These are phyloP conservation scores for Dictyostelium discoideum DNA, from an alignment of 78 protist genomes.

Conservation along the genomic window DNA sequence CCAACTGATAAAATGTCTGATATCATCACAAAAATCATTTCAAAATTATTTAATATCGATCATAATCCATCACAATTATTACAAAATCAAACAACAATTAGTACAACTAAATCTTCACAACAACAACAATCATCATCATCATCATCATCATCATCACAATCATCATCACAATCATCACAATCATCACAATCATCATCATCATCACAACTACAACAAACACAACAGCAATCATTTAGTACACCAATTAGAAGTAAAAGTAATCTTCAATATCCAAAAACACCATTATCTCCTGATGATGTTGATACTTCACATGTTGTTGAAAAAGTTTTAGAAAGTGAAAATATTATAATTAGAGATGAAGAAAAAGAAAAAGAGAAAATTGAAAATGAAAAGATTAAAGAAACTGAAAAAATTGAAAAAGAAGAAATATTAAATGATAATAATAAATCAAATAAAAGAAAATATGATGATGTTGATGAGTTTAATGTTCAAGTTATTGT, in stretches of 20 bases:
- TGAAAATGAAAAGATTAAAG: neutral
- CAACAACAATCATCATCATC: no score
- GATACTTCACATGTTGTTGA: neutral
- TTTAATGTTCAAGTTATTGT: neutral
- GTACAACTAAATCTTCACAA: neutral
- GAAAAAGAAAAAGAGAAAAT: neutral
- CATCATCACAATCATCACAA: neutral
- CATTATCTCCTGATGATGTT: neutral
- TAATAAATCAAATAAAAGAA: neutral
- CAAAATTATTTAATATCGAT: conserved; percentile 1
- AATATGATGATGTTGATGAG: neutral
- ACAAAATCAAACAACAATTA: neutral
- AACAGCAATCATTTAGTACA: neutral
- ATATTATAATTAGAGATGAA: neutral
- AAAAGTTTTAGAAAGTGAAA: neutral
- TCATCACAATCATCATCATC: neutral
- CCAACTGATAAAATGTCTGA: conserved; percentile 18
- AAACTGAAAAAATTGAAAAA: neutral
- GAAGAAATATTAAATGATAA: neutral
- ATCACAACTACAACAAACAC: neutral
- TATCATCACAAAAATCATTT: neutral
- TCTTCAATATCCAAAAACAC: conserved; percentile 8
- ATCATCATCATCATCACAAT: neutral
- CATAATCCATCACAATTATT: neutral
- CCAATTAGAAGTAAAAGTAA: neutral